Percentiles rank a stretch among this genome's conserved stretches.
Evolutionary conservation across 257 asterid species (phyloP).

Genomic region (Solanum megistacrolobum): DNA sequence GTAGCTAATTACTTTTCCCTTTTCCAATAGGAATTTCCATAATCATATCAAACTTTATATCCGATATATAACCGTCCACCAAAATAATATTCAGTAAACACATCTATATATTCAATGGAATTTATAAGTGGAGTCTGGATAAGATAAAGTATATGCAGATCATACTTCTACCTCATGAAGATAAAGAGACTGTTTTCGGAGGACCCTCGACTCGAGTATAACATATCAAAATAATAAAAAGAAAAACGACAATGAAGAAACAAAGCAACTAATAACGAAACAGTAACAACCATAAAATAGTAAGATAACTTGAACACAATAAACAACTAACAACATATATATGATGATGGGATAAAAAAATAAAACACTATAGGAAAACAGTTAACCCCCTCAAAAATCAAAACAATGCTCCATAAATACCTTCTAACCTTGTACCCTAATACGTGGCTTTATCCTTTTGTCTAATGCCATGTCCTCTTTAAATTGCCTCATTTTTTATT

Average conservation of each 20-base stretch:
- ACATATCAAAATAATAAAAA: too few species aligned
- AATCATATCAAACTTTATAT: not conserved
- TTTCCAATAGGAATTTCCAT: not conserved
- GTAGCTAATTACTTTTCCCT: not conserved
- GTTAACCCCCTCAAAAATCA: too few species aligned
- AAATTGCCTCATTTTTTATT: accelerated
- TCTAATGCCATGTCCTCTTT: too few species aligned
- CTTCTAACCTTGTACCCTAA: not conserved
- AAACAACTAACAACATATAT: too few species aligned
- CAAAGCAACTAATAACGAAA: not conserved
- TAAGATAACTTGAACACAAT: too few species aligned
- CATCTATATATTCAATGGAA: not conserved
- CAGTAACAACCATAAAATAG: too few species aligned
- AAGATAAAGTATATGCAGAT: too few species aligned
- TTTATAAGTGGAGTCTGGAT: accelerated
- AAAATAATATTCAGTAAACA: not conserved
- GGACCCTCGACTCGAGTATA: too few species aligned
- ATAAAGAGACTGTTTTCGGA: accelerated
- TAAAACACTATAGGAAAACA: not conserved
- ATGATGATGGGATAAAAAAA: not conserved
- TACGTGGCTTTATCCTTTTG: too few species aligned
- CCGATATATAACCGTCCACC: accelerated
- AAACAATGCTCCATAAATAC: too few species aligned
- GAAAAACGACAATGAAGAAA: too few species aligned
- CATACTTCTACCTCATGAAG: too few species aligned